Evolutionary conservation across 768 basidiomycete species (phyloP), one percentile per base, ranked within the genome.

Genomic region (Panellus pusillus): DNA sequence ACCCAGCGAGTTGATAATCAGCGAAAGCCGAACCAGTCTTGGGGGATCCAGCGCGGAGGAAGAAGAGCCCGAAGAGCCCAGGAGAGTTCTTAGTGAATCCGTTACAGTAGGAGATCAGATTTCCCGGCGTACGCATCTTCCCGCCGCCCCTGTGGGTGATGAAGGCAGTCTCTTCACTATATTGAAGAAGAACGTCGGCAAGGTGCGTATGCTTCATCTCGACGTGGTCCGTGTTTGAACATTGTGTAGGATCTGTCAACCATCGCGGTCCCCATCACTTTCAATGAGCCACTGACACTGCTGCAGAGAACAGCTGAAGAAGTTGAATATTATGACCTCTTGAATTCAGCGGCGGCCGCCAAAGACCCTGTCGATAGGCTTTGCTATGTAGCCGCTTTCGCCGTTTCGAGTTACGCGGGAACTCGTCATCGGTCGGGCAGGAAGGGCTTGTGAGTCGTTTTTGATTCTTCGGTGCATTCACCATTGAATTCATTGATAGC

Each of bases 121-220:
- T 9, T 62, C 70, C 9, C 75, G 82, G 53, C 76, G 89, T 57
- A 81, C 79, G 3, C 72, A 71, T 37, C 71, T 91, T 44, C 88
- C 89, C 15, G 79, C 80, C 17, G 75, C 77, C 6, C 75, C 81
- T 14, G 74, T 80, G 19, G 82, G 79, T 3, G 91, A 93, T 48
- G 89, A 93, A 70, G 89, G 89, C 9, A 91, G 90, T 64, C 71
- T 93, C 32, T 91, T 93, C 62, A 72, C 86, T 1, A 83, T 93
- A 29, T 70, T 94, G 42, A 91, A 91, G 73, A 93, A 91, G 72
- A 93, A 91, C 62, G 86, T 93, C 43, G 91, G 91, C 47, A 93
- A 92, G 76, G 91, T 90, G 47, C 17, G 63, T 43, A 24, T 32
- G 52, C 54, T 38, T 29, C 24, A 42, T 52, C n/a, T 20, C 29